Evolutionary conservation across 257 asterid species (phyloP).

Genomic region (Phtheirospermum japonicum): DNA sequence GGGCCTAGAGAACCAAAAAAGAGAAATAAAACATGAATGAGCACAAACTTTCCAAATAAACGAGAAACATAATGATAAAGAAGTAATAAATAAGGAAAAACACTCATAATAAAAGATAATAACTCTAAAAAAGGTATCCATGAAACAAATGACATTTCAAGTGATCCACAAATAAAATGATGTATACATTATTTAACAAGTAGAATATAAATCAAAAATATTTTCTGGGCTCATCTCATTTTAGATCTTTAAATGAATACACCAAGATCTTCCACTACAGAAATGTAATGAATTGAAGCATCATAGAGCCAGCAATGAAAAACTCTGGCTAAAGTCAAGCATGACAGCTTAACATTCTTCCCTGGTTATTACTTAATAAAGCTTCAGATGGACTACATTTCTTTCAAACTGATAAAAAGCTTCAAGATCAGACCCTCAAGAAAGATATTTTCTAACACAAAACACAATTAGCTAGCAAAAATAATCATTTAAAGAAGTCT

Average conservation of each 20-base stretch:
- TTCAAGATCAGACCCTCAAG: conserved; percentile 2
- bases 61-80: conserved; percentile 3
- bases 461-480: conserved; percentile 9
- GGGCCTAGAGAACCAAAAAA: conserved; percentile 61
- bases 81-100: background rate
- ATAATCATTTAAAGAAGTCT: conserved; percentile 7
- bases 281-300: conserved; percentile 9
- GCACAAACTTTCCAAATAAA: conserved; percentile 10
- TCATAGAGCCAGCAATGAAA: background rate
- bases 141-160: conserved; percentile 7
- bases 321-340: too few species aligned
- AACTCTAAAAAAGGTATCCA: conserved; percentile 6
- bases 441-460: background rate
- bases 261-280: background rate
- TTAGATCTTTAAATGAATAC: background rate
- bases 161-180: conserved; percentile 3
- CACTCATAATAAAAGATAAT: background rate
- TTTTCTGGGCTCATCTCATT: background rate
- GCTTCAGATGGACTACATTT: too few species aligned
- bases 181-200: background rate
- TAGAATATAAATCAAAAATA: conserved; percentile 9
- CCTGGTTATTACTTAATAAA: too few species aligned
- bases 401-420: background rate
- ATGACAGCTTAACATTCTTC: too few species aligned
- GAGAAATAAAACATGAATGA: background rate